Evolutionary conservation across 192 early-diverging fungal genomes (phyloP), one percentile per base, ranked within the genome.

Genomic region (Thamnidium elegans): DNA sequence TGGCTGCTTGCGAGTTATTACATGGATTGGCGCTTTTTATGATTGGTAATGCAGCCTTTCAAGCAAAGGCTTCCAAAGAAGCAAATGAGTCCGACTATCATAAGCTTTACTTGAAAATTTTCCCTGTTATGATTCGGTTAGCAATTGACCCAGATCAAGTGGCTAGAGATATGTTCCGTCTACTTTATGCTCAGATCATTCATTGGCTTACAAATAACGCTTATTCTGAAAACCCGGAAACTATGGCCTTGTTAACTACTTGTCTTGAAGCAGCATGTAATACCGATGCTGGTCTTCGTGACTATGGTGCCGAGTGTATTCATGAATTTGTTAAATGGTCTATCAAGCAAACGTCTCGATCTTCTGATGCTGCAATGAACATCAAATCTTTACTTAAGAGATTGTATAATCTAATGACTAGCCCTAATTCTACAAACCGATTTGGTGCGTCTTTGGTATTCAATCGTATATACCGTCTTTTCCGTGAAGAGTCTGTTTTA

Each of bases 181-280:
- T 87, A 19, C 66, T 92, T 52, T 72, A 84, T 3, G 64, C 79
- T 4, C 90, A 91, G 60, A 56, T 92, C 20, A 90, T 93, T 10
- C 91, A 92, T 54, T 93, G 91, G 91, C 70, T 92, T 45, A 91
- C 91, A 4, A 89, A 87, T 47, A 89, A 86, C 68, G 76, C 84
- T 1, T 81, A 84, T 62, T 86, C 84, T 58, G 90, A 93, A 62
- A 90, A 88, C 46, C 84, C 89, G 36, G 91, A 93, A 66, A 91
- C 90, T 1, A 84, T 93, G 58, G 77, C 78, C 0, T 66, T 93
- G 11, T 54, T 93, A 43, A 81, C 87, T 21, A 65, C 78, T 13
- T 92, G 90, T 62, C 65, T 93, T 47, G 88, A 89, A 50, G 87
- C 86, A 42, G 76, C 70, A 20, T 80, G 81, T 50, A 74, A 75